phyloP scores from a whole-genome alignment of 768 basidiomycete genomes.

The Rhodotorula kratochvilovae region DNA sequence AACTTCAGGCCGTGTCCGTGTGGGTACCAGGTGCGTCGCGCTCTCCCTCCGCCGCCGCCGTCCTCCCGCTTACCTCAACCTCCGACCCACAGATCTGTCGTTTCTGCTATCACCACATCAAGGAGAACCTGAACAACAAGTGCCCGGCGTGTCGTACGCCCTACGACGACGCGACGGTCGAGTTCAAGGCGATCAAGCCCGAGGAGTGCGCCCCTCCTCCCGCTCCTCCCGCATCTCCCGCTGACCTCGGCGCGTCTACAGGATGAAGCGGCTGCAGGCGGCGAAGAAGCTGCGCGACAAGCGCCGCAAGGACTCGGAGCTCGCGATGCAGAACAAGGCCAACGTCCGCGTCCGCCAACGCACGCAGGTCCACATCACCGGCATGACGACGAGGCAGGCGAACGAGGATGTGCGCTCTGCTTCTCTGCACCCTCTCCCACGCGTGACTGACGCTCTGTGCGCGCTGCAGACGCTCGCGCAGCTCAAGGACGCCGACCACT shows the following conservation, averaged over 20 bases:
- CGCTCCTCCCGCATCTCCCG: not conserved
- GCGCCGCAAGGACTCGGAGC: slow-evolving; percentile 85
- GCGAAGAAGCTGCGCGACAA: slow-evolving; percentile 93
- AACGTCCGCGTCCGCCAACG: slow-evolving; percentile 96
- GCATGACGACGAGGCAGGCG: slow-evolving; percentile 85
- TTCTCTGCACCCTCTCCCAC: not conserved
- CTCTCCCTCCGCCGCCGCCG: slow-evolving; percentile 5
- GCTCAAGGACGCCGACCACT: slow-evolving; percentile 89
- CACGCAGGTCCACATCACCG: slow-evolving; percentile 91
- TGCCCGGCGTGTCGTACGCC: slow-evolving; percentile 93
- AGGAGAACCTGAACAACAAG: slow-evolving; percentile 87
- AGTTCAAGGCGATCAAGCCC: slow-evolving; percentile 89
- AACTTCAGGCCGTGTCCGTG: slow-evolving; percentile 99
- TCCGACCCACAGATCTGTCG: slow-evolving; percentile 73
- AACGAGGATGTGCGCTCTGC: slow-evolving; percentile 90
- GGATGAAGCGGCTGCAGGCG: slow-evolving; percentile 82
- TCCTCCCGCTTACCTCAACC: not conserved
- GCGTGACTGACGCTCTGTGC: not conserved
- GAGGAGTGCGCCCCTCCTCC: slow-evolving; percentile 72
- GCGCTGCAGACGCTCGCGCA: slow-evolving; percentile 72
- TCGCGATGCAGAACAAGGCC: slow-evolving; percentile 76
- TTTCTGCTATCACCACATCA: slow-evolving; percentile 99
- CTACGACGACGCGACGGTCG: slow-evolving; percentile 85
- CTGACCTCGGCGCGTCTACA: slow-evolving; percentile 47
- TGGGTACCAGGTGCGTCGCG: slow-evolving; percentile 77